phyloP scores from a whole-genome alignment of 352 stramenopile genomes.

The Phytopythium litorale region DNA sequence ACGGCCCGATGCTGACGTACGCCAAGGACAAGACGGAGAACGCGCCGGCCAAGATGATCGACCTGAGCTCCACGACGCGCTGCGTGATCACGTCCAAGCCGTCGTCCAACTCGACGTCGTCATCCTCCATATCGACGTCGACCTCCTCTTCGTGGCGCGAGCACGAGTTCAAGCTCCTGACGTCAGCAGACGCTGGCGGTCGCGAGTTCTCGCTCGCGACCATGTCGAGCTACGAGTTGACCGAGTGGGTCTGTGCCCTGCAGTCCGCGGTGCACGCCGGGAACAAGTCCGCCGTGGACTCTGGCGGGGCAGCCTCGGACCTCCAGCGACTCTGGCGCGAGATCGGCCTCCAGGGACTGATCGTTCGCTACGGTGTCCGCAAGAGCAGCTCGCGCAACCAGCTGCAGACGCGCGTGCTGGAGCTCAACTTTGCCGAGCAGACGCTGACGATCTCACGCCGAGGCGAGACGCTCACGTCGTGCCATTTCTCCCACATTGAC shows the following conservation, averaged over 20 bases:
- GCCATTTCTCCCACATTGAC: slow-evolving; percentile 70
- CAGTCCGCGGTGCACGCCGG: slow-evolving; percentile 79
- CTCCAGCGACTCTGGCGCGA: slow-evolving; percentile 80
- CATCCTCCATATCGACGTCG: slow-evolving; percentile 1
- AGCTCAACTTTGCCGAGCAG: slow-evolving; percentile 86
- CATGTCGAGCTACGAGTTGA: slow-evolving; percentile 75
- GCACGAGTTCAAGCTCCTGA: slow-evolving; percentile 75
- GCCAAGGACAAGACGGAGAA: slow-evolving; percentile 54
- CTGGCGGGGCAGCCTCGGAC: slow-evolving; percentile 35
- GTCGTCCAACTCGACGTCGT: neutral
- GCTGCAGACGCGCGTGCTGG: slow-evolving; percentile 78
- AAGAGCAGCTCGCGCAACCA: slow-evolving; percentile 78
- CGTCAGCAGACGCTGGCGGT: slow-evolving; percentile 62
- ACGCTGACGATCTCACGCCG: slow-evolving; percentile 76
- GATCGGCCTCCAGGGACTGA: slow-evolving; percentile 71
- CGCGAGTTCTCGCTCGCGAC: slow-evolving; percentile 64
- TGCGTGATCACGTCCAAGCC: slow-evolving; percentile 58
- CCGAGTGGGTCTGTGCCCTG: slow-evolving; percentile 77
- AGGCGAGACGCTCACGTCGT: slow-evolving; percentile 70
- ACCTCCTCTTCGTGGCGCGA: slow-evolving; percentile 29
- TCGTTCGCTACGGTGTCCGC: slow-evolving; percentile 79
- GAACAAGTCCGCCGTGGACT: slow-evolving; percentile 70
- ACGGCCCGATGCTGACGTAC: slow-evolving; percentile 78
- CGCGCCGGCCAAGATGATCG: slow-evolving; percentile 61
- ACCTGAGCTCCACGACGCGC: slow-evolving; percentile 71